phyloP scores from a whole-genome alignment of 768 basidiomycete genomes.

The Lanmaoa rubissima region DNA sequence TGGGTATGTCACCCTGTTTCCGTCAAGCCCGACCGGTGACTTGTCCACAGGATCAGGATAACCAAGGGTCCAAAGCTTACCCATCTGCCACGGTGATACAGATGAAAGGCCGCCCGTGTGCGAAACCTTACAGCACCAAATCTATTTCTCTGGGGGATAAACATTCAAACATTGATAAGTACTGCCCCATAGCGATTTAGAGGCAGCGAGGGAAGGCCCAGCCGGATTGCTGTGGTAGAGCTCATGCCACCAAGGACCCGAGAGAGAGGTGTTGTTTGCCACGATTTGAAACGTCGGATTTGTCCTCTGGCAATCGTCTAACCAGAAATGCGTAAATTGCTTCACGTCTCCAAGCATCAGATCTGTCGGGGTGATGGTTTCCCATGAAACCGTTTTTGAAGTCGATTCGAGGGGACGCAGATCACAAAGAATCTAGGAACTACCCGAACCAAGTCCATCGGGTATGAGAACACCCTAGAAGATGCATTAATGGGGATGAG shows the following conservation, averaged over 20 bases:
- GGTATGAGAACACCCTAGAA: neutral
- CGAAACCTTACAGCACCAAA: neutral
- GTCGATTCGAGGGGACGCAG: neutral
- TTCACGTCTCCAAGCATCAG: neutral
- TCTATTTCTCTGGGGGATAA: neutral
- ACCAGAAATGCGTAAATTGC: neutral
- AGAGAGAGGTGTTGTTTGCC: neutral
- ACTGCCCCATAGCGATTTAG: constrained; percentile 1
- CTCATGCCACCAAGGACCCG: neutral
- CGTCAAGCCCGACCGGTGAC: neutral
- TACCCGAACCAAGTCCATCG: neutral
- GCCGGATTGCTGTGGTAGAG: neutral
- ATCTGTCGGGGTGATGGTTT: neutral
- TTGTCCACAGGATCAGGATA: neutral
- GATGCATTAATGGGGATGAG: neutral
- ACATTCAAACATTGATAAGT: neutral
- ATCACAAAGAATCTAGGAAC: neutral
- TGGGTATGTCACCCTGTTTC: neutral
- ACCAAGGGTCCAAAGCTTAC: neutral
- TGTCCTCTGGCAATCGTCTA: neutral
- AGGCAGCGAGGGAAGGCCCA: neutral
- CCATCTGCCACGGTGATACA: neutral
- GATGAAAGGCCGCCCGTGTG: neutral
- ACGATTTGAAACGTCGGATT: neutral
- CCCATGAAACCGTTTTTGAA: neutral